These are phyloP conservation scores for Neurospora tetraspora DNA, from an alignment of 495 filamentous ascomycete species.

Conservation along the genomic window DNA sequence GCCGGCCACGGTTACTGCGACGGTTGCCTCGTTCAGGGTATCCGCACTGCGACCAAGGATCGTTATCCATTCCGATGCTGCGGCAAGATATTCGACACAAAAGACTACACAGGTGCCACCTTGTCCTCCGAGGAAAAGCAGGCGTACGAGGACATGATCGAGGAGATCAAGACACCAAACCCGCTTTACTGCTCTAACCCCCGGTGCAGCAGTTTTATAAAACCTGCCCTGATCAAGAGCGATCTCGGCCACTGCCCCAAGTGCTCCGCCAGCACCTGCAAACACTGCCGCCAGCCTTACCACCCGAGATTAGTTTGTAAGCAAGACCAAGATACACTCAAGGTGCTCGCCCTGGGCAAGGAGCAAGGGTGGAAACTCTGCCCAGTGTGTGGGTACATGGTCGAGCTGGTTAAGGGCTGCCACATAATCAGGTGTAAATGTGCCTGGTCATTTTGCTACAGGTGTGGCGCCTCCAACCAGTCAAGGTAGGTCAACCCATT, in stretches of 20 bases:
- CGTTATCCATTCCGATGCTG: slow-evolving; percentile 2
- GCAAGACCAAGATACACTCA: slow-evolving; percentile 2
- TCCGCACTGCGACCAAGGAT: background rate
- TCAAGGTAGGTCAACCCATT: background rate
- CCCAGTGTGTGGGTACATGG: background rate
- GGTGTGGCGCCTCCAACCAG: background rate
- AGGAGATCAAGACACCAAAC: background rate
- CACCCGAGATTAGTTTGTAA: background rate
- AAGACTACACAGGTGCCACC: background rate
- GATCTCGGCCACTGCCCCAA: background rate
- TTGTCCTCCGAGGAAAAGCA: background rate
- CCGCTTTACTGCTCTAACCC: slow-evolving; percentile 1
- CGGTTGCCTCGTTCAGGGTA: background rate
- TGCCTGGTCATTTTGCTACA: slow-evolving; percentile 1
- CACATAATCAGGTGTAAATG: slow-evolving; percentile 2
- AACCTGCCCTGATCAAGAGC: background rate
- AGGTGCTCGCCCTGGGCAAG: background rate
- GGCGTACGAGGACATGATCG: background rate
- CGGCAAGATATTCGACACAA: background rate
- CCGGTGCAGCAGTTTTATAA: background rate
- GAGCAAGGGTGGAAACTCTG: slow-evolving; percentile 3
- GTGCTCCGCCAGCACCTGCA: background rate
- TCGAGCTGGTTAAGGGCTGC: slow-evolving; percentile 1
- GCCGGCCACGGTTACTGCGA: slow-evolving; percentile 2
- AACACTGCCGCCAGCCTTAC: background rate